A percentile compares a stretch with the other conserved stretches of the same genome.
These are phyloP conservation scores for Haplosporangium sp. DNA, from an alignment of 371 early-diverging fungal species.

Conservation along the genomic window DNA sequence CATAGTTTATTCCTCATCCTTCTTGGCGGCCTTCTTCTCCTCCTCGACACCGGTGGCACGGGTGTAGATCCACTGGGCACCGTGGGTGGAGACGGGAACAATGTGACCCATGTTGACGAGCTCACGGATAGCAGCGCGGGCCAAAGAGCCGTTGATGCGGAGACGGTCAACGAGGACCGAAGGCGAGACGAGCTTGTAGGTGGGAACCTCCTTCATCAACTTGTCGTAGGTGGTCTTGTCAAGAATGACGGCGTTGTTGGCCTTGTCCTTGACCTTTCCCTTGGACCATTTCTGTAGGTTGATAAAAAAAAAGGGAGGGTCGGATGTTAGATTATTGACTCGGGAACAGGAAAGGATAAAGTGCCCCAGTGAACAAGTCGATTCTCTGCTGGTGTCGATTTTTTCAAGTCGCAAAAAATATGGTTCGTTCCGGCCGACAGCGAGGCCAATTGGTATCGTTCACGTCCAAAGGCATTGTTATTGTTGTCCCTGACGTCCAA, in stretches of 20 bases:
- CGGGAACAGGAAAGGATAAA: too few relatives aligned
- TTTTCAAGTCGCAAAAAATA: too few relatives aligned
- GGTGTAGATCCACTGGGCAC: conserved; percentile 96
- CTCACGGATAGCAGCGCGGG: conserved; percentile 94
- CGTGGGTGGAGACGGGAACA: conserved; percentile 88
- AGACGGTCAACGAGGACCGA: conserved; percentile 98
- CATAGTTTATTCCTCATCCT: conserved; percentile 43
- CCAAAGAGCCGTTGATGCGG: conserved; percentile 96
- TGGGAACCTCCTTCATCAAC: conserved; percentile 96
- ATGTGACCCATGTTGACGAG: conserved; percentile 93
- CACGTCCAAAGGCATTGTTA: too few relatives aligned
- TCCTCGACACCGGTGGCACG: conserved; percentile 85
- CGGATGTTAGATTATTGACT: not conserved
- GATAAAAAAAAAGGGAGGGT: not conserved
- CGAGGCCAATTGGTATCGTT: too few relatives aligned
- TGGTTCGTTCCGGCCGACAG: too few relatives aligned
- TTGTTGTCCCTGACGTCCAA: too few relatives aligned
- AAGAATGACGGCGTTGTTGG: conserved; percentile 68
- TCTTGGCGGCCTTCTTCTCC: conserved; percentile 59
- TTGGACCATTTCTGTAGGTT: conserved; percentile 61
- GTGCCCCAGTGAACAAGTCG: too few relatives aligned
- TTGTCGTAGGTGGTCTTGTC: conserved; percentile 63
- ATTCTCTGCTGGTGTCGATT: too few relatives aligned
- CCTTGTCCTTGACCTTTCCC: conserved; percentile 67
- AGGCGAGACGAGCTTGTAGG: conserved; percentile 98